phyloP scores from a whole-genome alignment of 2,329 filamentous ascomycete genomes.

The Aureobasidium melanogenum region DNA sequence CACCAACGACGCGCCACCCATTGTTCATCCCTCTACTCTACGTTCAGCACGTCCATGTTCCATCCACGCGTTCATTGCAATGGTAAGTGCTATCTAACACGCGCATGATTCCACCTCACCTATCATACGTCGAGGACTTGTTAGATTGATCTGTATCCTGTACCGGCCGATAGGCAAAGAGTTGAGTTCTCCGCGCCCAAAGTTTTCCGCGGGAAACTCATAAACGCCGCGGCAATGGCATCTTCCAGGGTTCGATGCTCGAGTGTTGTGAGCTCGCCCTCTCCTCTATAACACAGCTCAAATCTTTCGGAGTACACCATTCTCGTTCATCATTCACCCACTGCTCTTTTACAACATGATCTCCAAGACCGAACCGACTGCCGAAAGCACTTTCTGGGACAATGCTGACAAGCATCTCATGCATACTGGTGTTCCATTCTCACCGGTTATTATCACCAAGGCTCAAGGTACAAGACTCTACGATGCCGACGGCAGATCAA shows the following conservation, averaged over 20 bases:
- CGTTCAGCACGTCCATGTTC: no score
- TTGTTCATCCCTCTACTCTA: no score
- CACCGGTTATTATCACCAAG: conserved; percentile 34
- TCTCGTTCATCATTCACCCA: not conserved
- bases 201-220: not conserved
- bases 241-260: not conserved
- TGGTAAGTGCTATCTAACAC: no score
- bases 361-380: not conserved
- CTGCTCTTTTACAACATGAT: not conserved
- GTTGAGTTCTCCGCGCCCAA: not conserved
- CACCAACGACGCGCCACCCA: not conserved
- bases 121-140: not conserved
- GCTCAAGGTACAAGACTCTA: conserved; percentile 41
- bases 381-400: conserved; percentile 3
- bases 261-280: not conserved
- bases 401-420: conserved; percentile 28
- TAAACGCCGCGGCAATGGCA: not conserved
- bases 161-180: not conserved
- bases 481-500: conserved; percentile 32
- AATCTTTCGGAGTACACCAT: not conserved
- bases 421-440: conserved; percentile 34
- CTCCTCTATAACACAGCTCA: not conserved
- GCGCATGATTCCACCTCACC: not conserved
- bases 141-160: not conserved
- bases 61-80: no score